A percentile compares a stretch with the other conserved stretches of the same genome.
Evolutionary conservation across 768 basidiomycete genomes (phyloP).

Genomic region (Kwoniella dendrophila): DNA sequence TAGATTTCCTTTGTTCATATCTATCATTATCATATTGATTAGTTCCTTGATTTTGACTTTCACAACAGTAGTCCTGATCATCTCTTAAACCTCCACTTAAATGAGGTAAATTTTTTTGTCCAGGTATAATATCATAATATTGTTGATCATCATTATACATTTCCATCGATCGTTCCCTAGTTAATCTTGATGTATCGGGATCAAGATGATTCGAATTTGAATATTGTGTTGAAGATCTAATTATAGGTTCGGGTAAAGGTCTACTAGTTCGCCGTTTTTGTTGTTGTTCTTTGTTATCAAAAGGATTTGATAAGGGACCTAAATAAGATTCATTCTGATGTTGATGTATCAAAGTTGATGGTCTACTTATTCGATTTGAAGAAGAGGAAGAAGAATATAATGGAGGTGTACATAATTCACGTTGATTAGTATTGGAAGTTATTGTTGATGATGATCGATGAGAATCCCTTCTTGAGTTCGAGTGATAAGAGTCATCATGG

Average conservation of each 20-base stretch:
- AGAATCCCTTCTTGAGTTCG: too few relatives aligned
- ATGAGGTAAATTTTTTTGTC: constrained; percentile 9
- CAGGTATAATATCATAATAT: background rate
- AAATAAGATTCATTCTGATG: constrained; percentile 13
- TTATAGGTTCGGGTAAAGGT: constrained; percentile 16
- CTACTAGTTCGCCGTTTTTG: background rate
- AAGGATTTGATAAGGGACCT: constrained; percentile 12
- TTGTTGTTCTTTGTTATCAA: background rate
- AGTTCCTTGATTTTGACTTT: background rate
- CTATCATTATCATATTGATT: background rate
- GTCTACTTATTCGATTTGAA: background rate
- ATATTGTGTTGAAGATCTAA: constrained; percentile 5
- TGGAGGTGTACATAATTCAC: background rate
- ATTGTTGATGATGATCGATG: too few relatives aligned
- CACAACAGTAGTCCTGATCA: background rate
- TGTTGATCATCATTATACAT: background rate
- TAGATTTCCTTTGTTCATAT: background rate
- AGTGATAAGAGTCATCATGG: too few relatives aligned
- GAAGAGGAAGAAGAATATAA: background rate
- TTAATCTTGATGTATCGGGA: background rate
- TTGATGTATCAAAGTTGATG: too few relatives aligned
- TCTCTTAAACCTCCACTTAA: constrained; percentile 15
- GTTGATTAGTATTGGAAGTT: background rate
- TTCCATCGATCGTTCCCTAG: background rate
- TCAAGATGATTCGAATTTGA: too few relatives aligned